These are phyloP conservation scores for Xenoacremonium recifei DNA, from an alignment of 2,329 filamentous ascomycete genomes.

Conservation along the genomic window DNA sequence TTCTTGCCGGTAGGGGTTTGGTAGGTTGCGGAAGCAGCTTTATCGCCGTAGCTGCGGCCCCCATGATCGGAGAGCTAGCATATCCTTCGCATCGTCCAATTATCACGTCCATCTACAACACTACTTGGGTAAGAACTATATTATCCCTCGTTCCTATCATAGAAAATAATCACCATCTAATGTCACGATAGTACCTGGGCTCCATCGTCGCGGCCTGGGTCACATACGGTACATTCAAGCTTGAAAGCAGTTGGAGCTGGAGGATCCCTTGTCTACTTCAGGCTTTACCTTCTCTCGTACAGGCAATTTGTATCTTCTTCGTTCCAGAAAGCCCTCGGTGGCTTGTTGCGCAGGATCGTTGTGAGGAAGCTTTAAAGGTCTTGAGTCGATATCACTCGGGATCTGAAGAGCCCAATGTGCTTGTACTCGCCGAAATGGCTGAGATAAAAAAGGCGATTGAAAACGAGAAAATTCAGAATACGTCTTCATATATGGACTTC, in stretches of 20 bases:
- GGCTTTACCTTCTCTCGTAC: slow-evolving; percentile 39
- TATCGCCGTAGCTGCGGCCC: slow-evolving; percentile 42
- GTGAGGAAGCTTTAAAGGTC: slow-evolving; percentile 33
- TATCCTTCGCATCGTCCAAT: slow-evolving; percentile 19
- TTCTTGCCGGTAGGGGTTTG: slow-evolving; percentile 58
- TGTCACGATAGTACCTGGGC: slow-evolving; percentile 47
- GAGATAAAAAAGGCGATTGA: slow-evolving; percentile 43
- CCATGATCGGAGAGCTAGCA: slow-evolving; percentile 46
- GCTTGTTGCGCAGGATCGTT: slow-evolving; percentile 39
- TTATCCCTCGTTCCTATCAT: too few relatives aligned
- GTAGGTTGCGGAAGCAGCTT: slow-evolving; percentile 52
- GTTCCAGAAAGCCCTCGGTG: slow-evolving; percentile 43
- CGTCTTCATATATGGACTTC: slow-evolving; percentile 34
- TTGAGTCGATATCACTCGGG: slow-evolving; percentile 43
- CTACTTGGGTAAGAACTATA: slow-evolving; percentile 5
- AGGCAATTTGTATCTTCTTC: slow-evolving; percentile 33
- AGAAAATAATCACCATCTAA: too few relatives aligned
- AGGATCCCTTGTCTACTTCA: slow-evolving; percentile 44
- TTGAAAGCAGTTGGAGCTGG: slow-evolving; percentile 29
- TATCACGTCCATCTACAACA: slow-evolving; percentile 27
- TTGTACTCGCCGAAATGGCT: slow-evolving; percentile 43
- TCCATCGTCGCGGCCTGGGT: slow-evolving; percentile 51
- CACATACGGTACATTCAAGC: slow-evolving; percentile 3
- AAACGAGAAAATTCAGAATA: slow-evolving; percentile 1
- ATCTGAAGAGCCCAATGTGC: slow-evolving; percentile 42